phyloP scores from a whole-genome alignment of 2,329 filamentous ascomycete species.

The Alternaria burnsii region DNA sequence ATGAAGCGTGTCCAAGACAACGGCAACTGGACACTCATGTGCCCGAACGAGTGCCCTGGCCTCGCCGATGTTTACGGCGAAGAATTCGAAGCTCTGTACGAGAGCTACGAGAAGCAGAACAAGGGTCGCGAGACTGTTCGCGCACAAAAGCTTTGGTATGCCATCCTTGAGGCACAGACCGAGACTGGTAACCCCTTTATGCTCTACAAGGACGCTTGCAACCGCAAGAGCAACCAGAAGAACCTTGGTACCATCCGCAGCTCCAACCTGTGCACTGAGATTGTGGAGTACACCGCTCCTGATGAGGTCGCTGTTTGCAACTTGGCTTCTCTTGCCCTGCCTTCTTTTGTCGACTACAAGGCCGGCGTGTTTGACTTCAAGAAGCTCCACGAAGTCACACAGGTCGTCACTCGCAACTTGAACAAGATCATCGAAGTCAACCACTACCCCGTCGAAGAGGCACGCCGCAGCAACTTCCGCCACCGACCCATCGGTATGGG shows the following conservation, averaged over 20 bases:
- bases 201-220: slow-evolving; percentile 99
- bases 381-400: slow-evolving; percentile 93
- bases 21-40: slow-evolving; percentile 96
- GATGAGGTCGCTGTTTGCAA: slow-evolving; percentile 99
- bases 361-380: slow-evolving; percentile 91
- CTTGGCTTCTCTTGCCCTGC: slow-evolving; percentile 90
- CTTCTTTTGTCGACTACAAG: slow-evolving; percentile 87
- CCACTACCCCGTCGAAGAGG: slow-evolving; percentile 96
- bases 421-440: slow-evolving; percentile 99
- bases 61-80: slow-evolving; percentile 97
- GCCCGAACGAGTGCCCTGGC: slow-evolving; percentile 93
- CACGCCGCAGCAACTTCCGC: slow-evolving; percentile 94
- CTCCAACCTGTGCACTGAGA: slow-evolving; percentile 99
- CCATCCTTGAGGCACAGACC: slow-evolving; percentile 96
- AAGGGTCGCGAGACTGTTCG: slow-evolving; percentile 90
- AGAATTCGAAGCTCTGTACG: slow-evolving; percentile 94
- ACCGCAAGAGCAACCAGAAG: slow-evolving; percentile 99
- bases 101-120: slow-evolving; percentile 85
- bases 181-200: slow-evolving; percentile 99
- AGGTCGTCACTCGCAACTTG: slow-evolving; percentile 91
- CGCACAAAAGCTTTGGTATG: slow-evolving; percentile 99
- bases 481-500: slow-evolving; percentile 95
- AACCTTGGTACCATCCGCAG: slow-evolving; percentile 98
- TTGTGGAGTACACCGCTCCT: slow-evolving; percentile 94
- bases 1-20: slow-evolving; percentile 99